Base-by-base conservation (phyloP, 192 early-diverging fungal species). In the Jimgerdemannia lactiflua region DNA sequence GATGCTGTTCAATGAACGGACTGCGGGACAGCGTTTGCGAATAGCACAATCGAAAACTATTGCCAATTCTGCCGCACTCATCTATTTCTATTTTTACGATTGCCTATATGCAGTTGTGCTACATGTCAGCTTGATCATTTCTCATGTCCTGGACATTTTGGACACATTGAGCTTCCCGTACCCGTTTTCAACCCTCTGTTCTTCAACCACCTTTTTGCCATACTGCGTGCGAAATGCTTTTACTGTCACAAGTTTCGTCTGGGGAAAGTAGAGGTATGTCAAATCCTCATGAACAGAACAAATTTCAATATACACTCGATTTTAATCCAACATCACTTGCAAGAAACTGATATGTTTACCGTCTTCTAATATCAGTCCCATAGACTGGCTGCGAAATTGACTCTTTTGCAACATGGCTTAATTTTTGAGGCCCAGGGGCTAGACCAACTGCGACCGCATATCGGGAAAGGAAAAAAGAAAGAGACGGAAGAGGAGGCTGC, bases 91-190 rank as follows among this genome's bases (percentile, higher is more conserved):
- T 20, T 10, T 71, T 1, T 40, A 64, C 63, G 17, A 74, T 41
- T 40, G 39, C 7, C 10, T 40, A 59, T 44, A 41, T 77, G 29
- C 29, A 95, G 93, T 43, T 98, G 97, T 80, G 86, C 77, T 2
- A 98, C 97, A 11, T 99, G 97, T 83, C 86, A 86, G 8, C 86
- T 96, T 68, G 89, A 89, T 44, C 85, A 95, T 86, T 92, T 88
- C 75, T 86, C 86, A 54, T 99, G 96, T 76, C 96, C 96, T 4
- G 97, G 97, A 44, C 96, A 99, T 76, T 99, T 97, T 87, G 96
- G 97, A 17, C 96, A 99, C 80, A 97, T 99, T 76, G 95, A 98
- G 74, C 88, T 99, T 29, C 91, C 93, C 11, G 86, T 89, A 14
- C 94, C 95, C 29, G 93, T 93, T 59, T 92, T 95, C 82, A 98